Conservation (phyloP, 208 protist genomes). For the Angomonas deanei region DNA sequence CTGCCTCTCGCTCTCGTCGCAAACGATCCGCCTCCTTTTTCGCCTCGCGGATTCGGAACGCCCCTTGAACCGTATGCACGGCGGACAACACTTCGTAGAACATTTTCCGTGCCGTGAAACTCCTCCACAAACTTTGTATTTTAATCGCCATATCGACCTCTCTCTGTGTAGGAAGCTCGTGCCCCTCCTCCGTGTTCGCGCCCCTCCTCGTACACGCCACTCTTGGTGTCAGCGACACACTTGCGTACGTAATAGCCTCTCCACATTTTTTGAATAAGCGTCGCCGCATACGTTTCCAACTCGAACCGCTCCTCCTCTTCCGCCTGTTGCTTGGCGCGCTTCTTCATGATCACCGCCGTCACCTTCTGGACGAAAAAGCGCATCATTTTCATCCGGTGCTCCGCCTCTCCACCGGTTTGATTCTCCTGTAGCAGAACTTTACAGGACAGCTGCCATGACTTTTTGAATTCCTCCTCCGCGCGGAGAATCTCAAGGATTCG, state of each 20-base stretch:
- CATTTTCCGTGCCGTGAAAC: slow-evolving; percentile 7
- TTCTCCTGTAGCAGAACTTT: slow-evolving; percentile 1
- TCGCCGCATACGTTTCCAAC: slow-evolving; percentile 34
- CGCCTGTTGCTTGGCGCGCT: slow-evolving; percentile 27
- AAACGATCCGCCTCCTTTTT: neutral
- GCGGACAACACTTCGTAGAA: neutral
- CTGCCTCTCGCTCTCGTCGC: neutral
- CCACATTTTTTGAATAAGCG: slow-evolving; percentile 52
- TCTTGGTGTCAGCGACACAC: no score
- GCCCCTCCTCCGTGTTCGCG: no score
- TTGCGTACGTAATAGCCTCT: slow-evolving; percentile 27
- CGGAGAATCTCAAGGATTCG: slow-evolving; percentile 29
- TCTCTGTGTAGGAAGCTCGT: no score
- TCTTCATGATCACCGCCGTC: slow-evolving; percentile 38
- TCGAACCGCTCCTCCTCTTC: slow-evolving; percentile 17
- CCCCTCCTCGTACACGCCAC: no score
- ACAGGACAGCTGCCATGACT: slow-evolving; percentile 38
- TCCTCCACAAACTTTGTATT: slow-evolving; percentile 42
- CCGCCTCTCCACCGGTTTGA: slow-evolving; percentile 7
- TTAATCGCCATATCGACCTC: slow-evolving; percentile 14
- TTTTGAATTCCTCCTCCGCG: slow-evolving; percentile 31
- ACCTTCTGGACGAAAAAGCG: slow-evolving; percentile 58
- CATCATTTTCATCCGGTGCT: slow-evolving; percentile 15
- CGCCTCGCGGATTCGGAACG: neutral
- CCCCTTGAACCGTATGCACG: neutral